Evolutionary conservation across 495 filamentous ascomycete genomes (phyloP).

Genomic region (Penicillium salamii): DNA sequence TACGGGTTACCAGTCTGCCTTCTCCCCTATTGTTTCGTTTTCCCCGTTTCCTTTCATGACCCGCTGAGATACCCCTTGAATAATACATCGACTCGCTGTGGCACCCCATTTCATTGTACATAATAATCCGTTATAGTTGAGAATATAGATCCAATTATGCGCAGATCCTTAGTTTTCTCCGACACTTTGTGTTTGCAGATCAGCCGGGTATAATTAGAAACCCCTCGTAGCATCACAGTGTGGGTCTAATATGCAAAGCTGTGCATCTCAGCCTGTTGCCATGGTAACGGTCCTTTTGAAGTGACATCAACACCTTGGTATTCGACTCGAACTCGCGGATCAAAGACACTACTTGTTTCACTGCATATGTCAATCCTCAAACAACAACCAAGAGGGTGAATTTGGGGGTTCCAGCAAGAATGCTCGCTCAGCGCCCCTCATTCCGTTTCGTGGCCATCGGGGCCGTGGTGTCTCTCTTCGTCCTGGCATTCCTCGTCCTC

Average conservation of each 20-base stretch:
- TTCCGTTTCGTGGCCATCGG: constrained; percentile 35
- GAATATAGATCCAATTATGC: constrained; percentile 29
- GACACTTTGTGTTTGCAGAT: neutral
- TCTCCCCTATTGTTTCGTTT: constrained; percentile 14
- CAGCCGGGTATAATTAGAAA: too few species aligned
- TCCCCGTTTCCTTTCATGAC: constrained; percentile 18
- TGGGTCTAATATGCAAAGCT: too few species aligned
- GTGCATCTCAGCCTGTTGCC: constrained; percentile 12
- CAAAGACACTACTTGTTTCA: neutral
- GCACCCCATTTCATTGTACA: constrained; percentile 37
- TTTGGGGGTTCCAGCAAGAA: constrained; percentile 7
- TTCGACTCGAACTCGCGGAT: neutral
- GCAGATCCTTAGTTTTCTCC: constrained; percentile 5
- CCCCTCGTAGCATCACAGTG: too few species aligned
- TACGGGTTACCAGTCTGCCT: constrained; percentile 14
- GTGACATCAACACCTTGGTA: constrained; percentile 5
- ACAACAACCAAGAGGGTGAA: neutral
- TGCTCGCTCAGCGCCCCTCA: constrained; percentile 26
- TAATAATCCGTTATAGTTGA: constrained; percentile 38
- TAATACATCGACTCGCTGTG: constrained; percentile 39
- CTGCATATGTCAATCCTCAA: neutral
- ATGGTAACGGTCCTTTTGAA: constrained; percentile 18
- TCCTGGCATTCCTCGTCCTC: constrained; percentile 33
- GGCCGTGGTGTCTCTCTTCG: constrained; percentile 25
- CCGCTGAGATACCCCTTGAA: constrained; percentile 38